Evolutionary conservation across 1,284 basidiomycete species (phyloP).

Genomic region (Farysia itapuensis): DNA sequence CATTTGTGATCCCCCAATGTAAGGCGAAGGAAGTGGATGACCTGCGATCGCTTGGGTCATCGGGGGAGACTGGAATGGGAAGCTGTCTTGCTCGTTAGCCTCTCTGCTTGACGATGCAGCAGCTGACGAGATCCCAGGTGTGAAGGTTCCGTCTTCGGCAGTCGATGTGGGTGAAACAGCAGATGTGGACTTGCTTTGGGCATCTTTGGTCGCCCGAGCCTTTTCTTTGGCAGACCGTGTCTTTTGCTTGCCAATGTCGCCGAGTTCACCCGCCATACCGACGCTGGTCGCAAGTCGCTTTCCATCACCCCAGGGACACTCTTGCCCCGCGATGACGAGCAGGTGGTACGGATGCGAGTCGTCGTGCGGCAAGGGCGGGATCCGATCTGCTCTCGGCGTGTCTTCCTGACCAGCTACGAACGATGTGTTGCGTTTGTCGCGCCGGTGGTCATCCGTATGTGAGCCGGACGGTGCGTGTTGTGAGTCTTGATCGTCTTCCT

Average conservation of each 20-base stretch:
- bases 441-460: not conserved
- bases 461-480: not conserved
- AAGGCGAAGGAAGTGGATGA: constrained; percentile 19
- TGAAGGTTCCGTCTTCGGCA: not conserved
- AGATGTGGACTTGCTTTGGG: constrained; percentile 8
- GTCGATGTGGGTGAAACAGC: not conserved
- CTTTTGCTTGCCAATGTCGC: constrained; percentile 40
- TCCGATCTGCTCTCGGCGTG: constrained; percentile 38
- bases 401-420: constrained; percentile 43
- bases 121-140: not conserved
- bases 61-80: constrained; percentile 10
- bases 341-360: constrained; percentile 74
- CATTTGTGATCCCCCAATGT: constrained; percentile 24
- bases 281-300: constrained; percentile 46
- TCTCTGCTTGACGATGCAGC: not conserved
- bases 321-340: constrained; percentile 75
- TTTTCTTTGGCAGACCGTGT: constrained; percentile 21
- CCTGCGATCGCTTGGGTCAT: constrained; percentile 14
- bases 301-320: constrained; percentile 57
- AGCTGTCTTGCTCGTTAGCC: constrained; percentile 1
- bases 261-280: constrained; percentile 51
- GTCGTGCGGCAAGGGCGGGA: constrained; percentile 49
- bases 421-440: too few species aligned
- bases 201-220: constrained; percentile 5
- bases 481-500: constrained; percentile 8